phyloP scores from a whole-genome alignment of 2,329 filamentous ascomycete species.

The Cladosporium halotolerans region DNA sequence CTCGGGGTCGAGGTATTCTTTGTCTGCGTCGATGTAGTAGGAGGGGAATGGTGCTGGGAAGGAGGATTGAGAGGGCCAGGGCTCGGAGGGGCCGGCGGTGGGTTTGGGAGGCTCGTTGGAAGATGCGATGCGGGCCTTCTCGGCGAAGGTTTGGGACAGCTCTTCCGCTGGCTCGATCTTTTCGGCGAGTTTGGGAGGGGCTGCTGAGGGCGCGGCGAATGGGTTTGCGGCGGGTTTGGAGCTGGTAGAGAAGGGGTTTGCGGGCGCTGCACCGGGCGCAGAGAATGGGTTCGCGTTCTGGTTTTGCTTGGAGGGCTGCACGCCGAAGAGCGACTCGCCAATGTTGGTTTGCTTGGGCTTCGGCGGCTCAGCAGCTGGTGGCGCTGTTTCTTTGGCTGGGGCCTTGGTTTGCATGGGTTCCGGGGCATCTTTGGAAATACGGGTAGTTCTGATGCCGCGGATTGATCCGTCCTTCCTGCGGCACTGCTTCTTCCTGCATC shows the following conservation, averaged over 20 bases:
- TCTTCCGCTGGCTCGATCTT: conserved; percentile 16
- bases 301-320: conserved; percentile 38
- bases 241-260: conserved; percentile 26
- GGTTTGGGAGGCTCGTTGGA: conserved; percentile 21
- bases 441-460: conserved; percentile 64
- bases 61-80: conserved; percentile 65
- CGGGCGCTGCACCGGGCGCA: conserved; percentile 29
- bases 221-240: conserved; percentile 43
- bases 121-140: conserved; percentile 26
- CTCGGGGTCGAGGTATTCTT: conserved; percentile 69
- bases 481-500: conserved; percentile 71
- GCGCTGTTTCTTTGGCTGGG: conserved; percentile 16
- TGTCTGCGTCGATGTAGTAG: conserved; percentile 82
- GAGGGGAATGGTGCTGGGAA: conserved; percentile 68
- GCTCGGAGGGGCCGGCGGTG: conserved; percentile 42
- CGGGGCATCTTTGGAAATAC: conserved; percentile 33
- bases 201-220: conserved; percentile 46
- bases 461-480: conserved; percentile 77
- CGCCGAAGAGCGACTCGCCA: conserved; percentile 66
- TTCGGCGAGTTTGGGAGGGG: conserved; percentile 35
- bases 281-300: conserved; percentile 57
- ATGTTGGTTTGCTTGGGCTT: conserved; percentile 39
- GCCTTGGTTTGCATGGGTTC: conserved; percentile 16
- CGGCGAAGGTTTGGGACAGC: conserved; percentile 27
- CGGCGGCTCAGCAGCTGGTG: conserved; percentile 11